Evolutionary conservation across 2,329 filamentous ascomycete genomes (phyloP).

Genomic region (Aspergillus sp.): DNA sequence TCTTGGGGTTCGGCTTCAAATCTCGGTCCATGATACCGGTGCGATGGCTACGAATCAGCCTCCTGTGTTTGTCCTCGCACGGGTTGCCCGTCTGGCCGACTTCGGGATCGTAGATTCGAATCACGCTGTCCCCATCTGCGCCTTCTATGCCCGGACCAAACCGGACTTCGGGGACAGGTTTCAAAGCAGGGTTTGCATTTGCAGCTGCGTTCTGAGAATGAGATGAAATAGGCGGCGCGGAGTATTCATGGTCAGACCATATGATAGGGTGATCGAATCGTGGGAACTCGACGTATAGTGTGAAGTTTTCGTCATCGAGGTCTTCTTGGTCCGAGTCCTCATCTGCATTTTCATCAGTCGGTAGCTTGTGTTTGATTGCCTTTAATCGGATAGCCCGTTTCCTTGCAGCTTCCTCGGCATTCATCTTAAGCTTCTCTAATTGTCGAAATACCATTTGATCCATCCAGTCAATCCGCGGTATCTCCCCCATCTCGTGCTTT

Average conservation of each 20-base stretch:
- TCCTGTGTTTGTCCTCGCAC: constrained; percentile 89
- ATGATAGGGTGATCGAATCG: constrained; percentile 95
- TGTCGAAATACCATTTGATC: constrained; percentile 91
- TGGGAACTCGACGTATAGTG: constrained; percentile 85
- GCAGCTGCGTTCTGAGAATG: constrained; percentile 64
- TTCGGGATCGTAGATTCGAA: constrained; percentile 91
- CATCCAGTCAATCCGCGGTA: constrained; percentile 89
- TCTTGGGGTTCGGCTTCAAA: constrained; percentile 92
- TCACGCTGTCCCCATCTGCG: constrained; percentile 58
- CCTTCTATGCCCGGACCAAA: constrained; percentile 86
- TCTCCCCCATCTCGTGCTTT: constrained; percentile 97
- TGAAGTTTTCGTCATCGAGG: constrained; percentile 65
- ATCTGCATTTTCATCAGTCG: constrained; percentile 40
- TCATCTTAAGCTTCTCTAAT: constrained; percentile 72
- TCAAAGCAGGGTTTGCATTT: constrained; percentile 68
- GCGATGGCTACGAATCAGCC: constrained; percentile 85
- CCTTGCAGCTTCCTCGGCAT: constrained; percentile 63
- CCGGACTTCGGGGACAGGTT: constrained; percentile 82
- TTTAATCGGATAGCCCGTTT: constrained; percentile 50
- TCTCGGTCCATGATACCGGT: constrained; percentile 95
- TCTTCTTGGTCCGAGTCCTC: constrained; percentile 39
- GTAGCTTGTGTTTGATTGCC: constrained; percentile 28
- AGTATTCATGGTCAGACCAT: constrained; percentile 92
- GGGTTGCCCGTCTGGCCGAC: constrained; percentile 87
- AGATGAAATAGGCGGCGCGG: constrained; percentile 76